phyloP scores from a whole-genome alignment of 1,139 yeast genomes.

The Pneumocystis jirovecii region DNA sequence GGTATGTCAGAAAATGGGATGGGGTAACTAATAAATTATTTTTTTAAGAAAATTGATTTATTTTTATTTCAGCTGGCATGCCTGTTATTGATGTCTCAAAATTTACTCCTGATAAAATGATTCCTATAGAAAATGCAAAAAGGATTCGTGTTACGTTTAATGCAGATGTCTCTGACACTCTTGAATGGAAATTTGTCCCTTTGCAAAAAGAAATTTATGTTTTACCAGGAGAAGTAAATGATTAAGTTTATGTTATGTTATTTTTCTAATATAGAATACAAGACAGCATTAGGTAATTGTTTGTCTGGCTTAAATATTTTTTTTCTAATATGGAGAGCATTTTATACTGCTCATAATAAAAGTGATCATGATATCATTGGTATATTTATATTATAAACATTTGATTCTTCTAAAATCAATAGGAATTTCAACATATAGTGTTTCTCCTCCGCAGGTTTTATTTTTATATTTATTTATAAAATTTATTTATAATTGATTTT shows the following conservation, averaged over 20 bases:
- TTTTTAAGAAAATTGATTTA: not conserved
- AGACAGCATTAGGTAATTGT: not conserved
- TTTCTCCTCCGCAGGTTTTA: conserved; percentile 52
- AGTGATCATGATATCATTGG: conserved; percentile 87
- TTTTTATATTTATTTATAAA: not conserved
- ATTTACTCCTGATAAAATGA: conserved; percentile 73
- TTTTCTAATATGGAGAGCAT: conserved; percentile 65
- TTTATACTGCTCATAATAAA: conserved; percentile 78
- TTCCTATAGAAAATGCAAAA: conserved; percentile 77
- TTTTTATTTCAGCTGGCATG: conserved; percentile 50
- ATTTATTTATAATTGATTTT: conserved; percentile 19
- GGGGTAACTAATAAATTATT: not conserved
- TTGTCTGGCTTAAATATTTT: not conserved
- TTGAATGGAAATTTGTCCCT: conserved; percentile 94
- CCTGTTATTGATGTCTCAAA: conserved; percentile 73
- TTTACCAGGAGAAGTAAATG: conserved; percentile 64
- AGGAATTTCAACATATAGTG: conserved; percentile 32
- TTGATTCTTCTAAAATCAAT: not conserved
- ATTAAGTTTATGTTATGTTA: not conserved
- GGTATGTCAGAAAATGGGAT: conserved; percentile 88
- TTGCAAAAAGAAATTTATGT: conserved; percentile 87
- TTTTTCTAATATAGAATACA: not conserved
- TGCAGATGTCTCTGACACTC: conserved; percentile 75
- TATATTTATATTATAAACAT: conserved; percentile 42
- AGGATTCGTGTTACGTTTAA: conserved; percentile 74